Percentiles rank a stretch among this genome's conserved stretches.
Conservation (phyloP, 2,329 filamentous ascomycete genomes). For the Thermochaetoides dissita region DNA sequence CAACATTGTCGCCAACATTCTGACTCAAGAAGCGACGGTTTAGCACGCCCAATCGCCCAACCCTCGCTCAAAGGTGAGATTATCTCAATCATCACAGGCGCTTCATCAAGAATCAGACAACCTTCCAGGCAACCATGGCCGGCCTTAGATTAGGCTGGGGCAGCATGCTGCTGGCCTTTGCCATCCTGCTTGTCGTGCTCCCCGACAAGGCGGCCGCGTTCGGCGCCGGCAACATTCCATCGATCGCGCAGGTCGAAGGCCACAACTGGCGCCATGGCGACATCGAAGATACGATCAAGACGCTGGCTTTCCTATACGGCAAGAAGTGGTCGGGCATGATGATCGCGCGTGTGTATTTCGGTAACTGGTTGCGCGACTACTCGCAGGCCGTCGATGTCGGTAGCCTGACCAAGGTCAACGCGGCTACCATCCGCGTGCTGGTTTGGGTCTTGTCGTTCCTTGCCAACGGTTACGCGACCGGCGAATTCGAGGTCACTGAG, state of each 20-base stretch:
- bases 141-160: conserved; percentile 32
- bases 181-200: conserved; percentile 41
- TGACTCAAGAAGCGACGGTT: too few relatives aligned
- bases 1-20: too few relatives aligned
- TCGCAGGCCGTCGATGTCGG: conserved; percentile 73
- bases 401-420: conserved; percentile 63
- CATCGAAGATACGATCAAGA: conserved; percentile 71
- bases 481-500: conserved; percentile 70
- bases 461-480: conserved; percentile 72
- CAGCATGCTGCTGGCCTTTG: conserved; percentile 37
- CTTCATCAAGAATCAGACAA: too few relatives aligned
- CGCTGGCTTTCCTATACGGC: conserved; percentile 59
- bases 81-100: too few relatives aligned
- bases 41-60: too few relatives aligned
- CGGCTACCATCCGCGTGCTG: conserved; percentile 63
- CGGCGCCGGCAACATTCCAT: conserved; percentile 59
- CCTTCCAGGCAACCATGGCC: conserved; percentile 26
- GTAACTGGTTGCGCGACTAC: conserved; percentile 78
- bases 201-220: conserved; percentile 46
- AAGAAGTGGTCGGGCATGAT: conserved; percentile 76
- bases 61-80: too few relatives aligned
- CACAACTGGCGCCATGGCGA: conserved; percentile 61
- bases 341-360: conserved; percentile 68
- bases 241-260: conserved; percentile 49
- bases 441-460: conserved; percentile 73